Base-by-base conservation (phyloP, 495 filamentous ascomycete species). In the Ramalina intermedia region DNA sequence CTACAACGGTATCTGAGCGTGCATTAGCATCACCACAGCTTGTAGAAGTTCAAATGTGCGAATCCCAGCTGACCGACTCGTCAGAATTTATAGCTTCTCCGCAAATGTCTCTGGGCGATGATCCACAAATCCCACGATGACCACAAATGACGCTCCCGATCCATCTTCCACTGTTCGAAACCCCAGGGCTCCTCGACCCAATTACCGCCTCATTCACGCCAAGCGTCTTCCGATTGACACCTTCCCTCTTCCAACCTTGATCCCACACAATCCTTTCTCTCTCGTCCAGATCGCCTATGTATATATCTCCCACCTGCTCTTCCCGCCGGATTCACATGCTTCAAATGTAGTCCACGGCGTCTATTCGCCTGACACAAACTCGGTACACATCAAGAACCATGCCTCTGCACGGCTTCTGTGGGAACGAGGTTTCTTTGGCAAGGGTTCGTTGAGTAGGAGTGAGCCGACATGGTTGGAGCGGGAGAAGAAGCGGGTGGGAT, bases 1-100 rank as follows among this genome's bases (percentile, higher is more conserved):
- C 88, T 95, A 94, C 88, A 93, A 94, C 88, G 88, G 88, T 95
- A 94, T 95, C 88, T 94, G 88, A 94, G 77, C 73, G 67, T 68
- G 55, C 48, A 12, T n/a, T 6, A 2, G 9, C 11, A 42, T n/a
- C 12, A 11, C 8, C 7, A 33, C 11, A 46, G 11, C 26, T 27
- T 18, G 26, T n/a, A 29, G 8, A 17, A 38, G 9, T 26, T 23
- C 16, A 4, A 46, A 23, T 23, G 8, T 11, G 14, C 8, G 39
- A 8, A 6, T 6, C 17, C 37, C 39, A 41, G 21, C 39, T 17
- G 16, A 41, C 21, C 6, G 14, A 41, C n/a, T 44, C 18, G 42
- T 8, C 18, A 18, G 18, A 23, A 27, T 5, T 18, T 2, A 17
- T 41, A 23, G 21, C 39, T 41, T 41, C 2, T 7, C 8, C 8